Evolutionary conservation across 257 asterid species (phyloP), one percentile per base, ranked within the genome.

Genomic region (Galeopsis tetrahit): DNA sequence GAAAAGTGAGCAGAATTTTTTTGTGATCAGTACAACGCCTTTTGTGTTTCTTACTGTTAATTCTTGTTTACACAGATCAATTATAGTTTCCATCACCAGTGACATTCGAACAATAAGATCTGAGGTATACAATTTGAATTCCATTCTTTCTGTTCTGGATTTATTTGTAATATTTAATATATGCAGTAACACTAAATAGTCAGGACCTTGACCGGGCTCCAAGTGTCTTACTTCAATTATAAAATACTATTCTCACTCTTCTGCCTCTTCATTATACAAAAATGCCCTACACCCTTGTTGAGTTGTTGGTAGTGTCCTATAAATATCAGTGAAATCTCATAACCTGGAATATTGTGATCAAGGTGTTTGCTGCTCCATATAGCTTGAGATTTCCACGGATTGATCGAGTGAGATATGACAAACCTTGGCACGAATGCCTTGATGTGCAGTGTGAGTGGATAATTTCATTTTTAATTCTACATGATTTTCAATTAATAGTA

Each of bases 291-390:
- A 64, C 13, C 63, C 67, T 31, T 78, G 33, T 49, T 13, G 36
- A 13, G 63, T 31, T 78, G 33, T 49, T 13, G 36, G 17, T 35
- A 10, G 32, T 52, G 55, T 58, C 68, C 39, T 44, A 17, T 59
- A 14, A 56, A 66, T 60, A 44, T 62, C 68, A 60, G n/a, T 51
- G 35, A 65, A 72, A 61, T 69, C 17, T 76, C 36, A 44, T 65
- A 75, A 48, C 40, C 63, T 5, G 15, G 34, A 40, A 57, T 63
- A 66, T 76, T 48, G 63, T 65, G 82, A 58, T 79, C 69, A 85
- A 94, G 98, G 97, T 89, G 61, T 94, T 91, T 88, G 89, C 99
- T 78, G 97, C 99, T 74, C 99, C 99, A 56, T 89, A 91, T 85
- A 84, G 92, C 93, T 84, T 94, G 84, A 89, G 98, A 81, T 94